These are phyloP conservation scores for Debaryomyces psychrophilus DNA, from an alignment of 1,139 yeast genomes.

Conservation along the genomic window DNA sequence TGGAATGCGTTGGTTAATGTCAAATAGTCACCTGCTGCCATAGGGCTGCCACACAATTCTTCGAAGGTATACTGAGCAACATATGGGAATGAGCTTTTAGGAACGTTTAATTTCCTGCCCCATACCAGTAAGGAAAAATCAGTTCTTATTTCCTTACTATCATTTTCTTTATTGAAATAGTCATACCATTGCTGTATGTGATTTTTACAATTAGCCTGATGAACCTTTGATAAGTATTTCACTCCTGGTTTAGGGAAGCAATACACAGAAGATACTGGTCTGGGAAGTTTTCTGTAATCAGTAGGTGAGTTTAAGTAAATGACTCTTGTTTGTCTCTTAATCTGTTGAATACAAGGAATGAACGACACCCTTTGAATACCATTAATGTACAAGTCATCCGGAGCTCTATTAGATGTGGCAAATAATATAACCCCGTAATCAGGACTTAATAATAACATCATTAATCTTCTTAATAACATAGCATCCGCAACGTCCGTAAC, in stretches of 20 bases:
- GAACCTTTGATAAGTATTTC: slow-evolving; percentile 55
- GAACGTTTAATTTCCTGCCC: slow-evolving; percentile 84
- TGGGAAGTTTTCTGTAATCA: slow-evolving; percentile 86
- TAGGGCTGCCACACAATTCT: slow-evolving; percentile 81
- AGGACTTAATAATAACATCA: slow-evolving; percentile 62
- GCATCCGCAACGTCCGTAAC: slow-evolving; percentile 99
- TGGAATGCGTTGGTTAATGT: slow-evolving; percentile 78
- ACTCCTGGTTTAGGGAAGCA: slow-evolving; percentile 72
- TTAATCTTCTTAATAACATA: slow-evolving; percentile 80
- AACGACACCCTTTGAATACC: slow-evolving; percentile 92
- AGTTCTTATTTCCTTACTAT: slow-evolving; percentile 31
- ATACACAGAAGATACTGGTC: slow-evolving; percentile 81
- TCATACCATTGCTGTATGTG: slow-evolving; percentile 80
- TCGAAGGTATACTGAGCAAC: slow-evolving; percentile 91
- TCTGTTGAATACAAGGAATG: slow-evolving; percentile 84
- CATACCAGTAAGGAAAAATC: slow-evolving; percentile 62
- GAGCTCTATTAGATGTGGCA: slow-evolving; percentile 94
- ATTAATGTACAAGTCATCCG: slow-evolving; percentile 87
- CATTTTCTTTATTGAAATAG: slow-evolving; percentile 65
- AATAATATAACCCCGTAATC: slow-evolving; percentile 83
- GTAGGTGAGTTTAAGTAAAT: slow-evolving; percentile 86
- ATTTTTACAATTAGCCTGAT: slow-evolving; percentile 51
- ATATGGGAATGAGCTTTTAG: slow-evolving; percentile 70
- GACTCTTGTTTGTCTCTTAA: slow-evolving; percentile 75
- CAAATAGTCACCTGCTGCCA: slow-evolving; percentile 95